Percentiles rank a stretch among this genome's conserved stretches.
phyloP scores from a whole-genome alignment of 495 filamentous ascomycete species.

The Trichoderma gamsii region DNA sequence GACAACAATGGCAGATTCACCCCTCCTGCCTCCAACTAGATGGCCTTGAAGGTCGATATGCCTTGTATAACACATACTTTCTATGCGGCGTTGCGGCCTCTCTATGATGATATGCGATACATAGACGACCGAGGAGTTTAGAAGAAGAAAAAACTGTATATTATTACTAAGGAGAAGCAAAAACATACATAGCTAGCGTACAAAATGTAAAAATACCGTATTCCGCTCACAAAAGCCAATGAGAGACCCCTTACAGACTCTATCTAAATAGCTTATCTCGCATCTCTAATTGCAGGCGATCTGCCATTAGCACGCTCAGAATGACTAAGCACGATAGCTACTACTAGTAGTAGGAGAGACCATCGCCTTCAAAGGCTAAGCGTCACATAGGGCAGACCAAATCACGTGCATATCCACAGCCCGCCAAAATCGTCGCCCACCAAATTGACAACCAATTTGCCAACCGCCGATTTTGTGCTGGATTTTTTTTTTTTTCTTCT shows the following conservation, averaged over 20 bases:
- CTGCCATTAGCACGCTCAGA: no score
- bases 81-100: neutral
- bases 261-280: neutral
- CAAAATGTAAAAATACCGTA: neutral
- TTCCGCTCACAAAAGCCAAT: neutral
- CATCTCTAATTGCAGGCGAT: neutral
- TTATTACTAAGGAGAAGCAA: neutral
- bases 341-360: neutral
- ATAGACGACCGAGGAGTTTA: neutral
- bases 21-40: slow-evolving; percentile 23
- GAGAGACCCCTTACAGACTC: neutral
- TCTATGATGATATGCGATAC: neutral
- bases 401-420: slow-evolving; percentile 7
- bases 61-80: neutral
- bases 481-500: neutral
- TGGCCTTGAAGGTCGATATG: neutral
- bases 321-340: neutral
- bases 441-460: neutral
- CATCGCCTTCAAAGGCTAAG: neutral
- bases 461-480: neutral
- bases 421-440: slow-evolving; percentile 11
- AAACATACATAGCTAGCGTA: neutral
- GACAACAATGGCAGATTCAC: slow-evolving; percentile 65
- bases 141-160: neutral
- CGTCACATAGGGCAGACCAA: neutral